Evolutionary conservation across 2,329 filamentous ascomycete genomes (phyloP).

Genomic region (Zymoseptoria pseudotritici): DNA sequence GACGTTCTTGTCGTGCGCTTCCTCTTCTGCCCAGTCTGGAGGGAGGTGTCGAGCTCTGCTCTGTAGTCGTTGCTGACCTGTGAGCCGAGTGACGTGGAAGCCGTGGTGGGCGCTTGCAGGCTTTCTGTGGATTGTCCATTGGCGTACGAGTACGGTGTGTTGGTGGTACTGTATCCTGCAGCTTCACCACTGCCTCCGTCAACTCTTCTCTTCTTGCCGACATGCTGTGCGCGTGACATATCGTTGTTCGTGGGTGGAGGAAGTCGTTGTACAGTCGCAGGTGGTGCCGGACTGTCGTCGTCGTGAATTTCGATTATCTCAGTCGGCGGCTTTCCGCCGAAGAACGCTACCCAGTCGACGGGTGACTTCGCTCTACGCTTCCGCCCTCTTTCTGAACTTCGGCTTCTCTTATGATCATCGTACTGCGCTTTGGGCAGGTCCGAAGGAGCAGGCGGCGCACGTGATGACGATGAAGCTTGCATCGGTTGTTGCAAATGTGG

Average conservation of each 20-base stretch:
- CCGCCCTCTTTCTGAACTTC: constrained; percentile 10
- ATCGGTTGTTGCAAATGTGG: constrained; percentile 16
- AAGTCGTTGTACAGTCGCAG: constrained; percentile 14
- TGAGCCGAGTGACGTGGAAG: constrained; percentile 70
- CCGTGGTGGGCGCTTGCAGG: constrained; percentile 63
- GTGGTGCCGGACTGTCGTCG: constrained; percentile 30
- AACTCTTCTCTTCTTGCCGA: constrained; percentile 68
- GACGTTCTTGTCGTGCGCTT: constrained; percentile 59
- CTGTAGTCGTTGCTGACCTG: constrained; percentile 53
- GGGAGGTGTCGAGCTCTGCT: constrained; percentile 47
- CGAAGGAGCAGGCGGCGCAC: constrained; percentile 16
- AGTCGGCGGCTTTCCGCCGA: constrained; percentile 35
- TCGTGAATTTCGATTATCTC: constrained; percentile 49
- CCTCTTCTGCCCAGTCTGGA: constrained; percentile 72
- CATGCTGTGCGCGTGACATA: constrained; percentile 41
- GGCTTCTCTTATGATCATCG: constrained; percentile 6
- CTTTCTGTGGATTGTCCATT: constrained; percentile 50
- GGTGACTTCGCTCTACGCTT: constrained; percentile 19
- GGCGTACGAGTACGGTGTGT: constrained; percentile 66
- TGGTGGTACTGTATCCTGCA: constrained; percentile 33
- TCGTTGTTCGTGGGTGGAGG: constrained; percentile 18
- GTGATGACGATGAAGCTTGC: constrained; percentile 15
- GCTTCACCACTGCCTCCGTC: constrained; percentile 29
- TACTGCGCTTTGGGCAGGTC: constrained; percentile 4
- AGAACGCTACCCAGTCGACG: constrained; percentile 33